Base-by-base conservation (phyloP, 805 yeast genomes). In the Isabelozyma pseudorhagii region DNA sequence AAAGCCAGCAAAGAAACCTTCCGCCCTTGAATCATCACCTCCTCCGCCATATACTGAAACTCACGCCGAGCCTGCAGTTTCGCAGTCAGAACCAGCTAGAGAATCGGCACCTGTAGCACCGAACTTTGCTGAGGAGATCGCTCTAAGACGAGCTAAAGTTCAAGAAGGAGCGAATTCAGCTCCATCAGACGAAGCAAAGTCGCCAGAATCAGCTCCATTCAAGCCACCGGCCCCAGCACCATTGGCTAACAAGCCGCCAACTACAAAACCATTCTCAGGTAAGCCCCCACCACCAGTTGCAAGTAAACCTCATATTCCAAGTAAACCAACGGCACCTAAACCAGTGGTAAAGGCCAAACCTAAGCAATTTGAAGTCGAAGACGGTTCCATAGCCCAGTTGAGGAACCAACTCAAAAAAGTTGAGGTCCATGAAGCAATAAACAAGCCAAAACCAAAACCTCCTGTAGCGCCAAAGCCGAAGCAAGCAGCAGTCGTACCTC, bases 1-100 rank as follows among this genome's bases (percentile, higher is more conserved):
- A 36, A 75, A 73, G 40, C 80, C 80, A 1, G 50, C 57, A 2
- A 76, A 71, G 52, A 68, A 69, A 47, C 57, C 65, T 10, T 36
- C 44, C 38, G 53, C 46, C 13, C 46, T 48, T 40, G 46, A 29
- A 17, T 6, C 29, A 28, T 18, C 36, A 3, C 53, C 60, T 14
- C 67, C 67, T 7, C 66, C 64, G 8, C 59, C 71, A 25, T 61
- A 62, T 40, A 46, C 58, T 14, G 55, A 52, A 14, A 45, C 41
- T 21, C 25, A 21, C 25, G 6, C 5, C 5, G 25, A 21, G 25
- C 25, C 25, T 21, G 6, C n/a, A 6, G 36, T 13, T 1, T 8
- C 21, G 48, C 25, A 13, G 17, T 40, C 7, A 28, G 25, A 15
- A 36, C 8, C 51, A 46, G 6, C 29, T 31, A 39, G 46, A 31